phyloP scores from a whole-genome alignment of 2,329 filamentous ascomycete genomes.

The Neoascochyta sp. region DNA sequence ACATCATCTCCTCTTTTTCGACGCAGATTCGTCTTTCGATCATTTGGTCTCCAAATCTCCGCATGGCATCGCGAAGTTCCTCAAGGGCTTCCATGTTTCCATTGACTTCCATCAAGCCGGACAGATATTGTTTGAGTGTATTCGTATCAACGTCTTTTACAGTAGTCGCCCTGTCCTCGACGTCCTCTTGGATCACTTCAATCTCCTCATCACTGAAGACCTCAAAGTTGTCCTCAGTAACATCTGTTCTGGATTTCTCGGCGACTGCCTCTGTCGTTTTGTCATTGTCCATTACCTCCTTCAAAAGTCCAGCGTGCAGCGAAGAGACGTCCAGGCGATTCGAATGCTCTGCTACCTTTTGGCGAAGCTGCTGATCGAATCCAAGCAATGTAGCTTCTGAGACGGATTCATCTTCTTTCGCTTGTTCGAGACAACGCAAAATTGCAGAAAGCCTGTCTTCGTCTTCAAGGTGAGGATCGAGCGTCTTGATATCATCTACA shows the following conservation, averaged over 20 bases:
- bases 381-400: slow-evolving; percentile 45
- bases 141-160: slow-evolving; percentile 14
- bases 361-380: slow-evolving; percentile 48
- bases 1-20: slow-evolving; percentile 42
- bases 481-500: slow-evolving; percentile 37
- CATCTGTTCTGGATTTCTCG: no score
- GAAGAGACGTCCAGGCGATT: slow-evolving; percentile 55
- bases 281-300: slow-evolving; percentile 21
- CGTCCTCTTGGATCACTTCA: slow-evolving; percentile 49
- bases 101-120: slow-evolving; percentile 9
- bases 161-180: slow-evolving; percentile 19
- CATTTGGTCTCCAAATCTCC: slow-evolving; percentile 11
- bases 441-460: slow-evolving; percentile 44
- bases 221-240: slow-evolving; percentile 45
- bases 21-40: slow-evolving; percentile 31
- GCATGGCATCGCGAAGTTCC: slow-evolving; percentile 12
- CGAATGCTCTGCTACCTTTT: slow-evolving; percentile 49
- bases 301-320: slow-evolving; percentile 54
- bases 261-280: no score
- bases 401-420: slow-evolving; percentile 52
- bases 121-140: slow-evolving; percentile 19
- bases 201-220: slow-evolving; percentile 53
- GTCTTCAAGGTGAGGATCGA: slow-evolving; percentile 32
- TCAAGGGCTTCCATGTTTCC: slow-evolving; percentile 4
- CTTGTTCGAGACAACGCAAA: slow-evolving; percentile 52